These are phyloP conservation scores for Cercospora canescens DNA, from an alignment of 2,329 filamentous ascomycete genomes.

Conservation along the genomic window DNA sequence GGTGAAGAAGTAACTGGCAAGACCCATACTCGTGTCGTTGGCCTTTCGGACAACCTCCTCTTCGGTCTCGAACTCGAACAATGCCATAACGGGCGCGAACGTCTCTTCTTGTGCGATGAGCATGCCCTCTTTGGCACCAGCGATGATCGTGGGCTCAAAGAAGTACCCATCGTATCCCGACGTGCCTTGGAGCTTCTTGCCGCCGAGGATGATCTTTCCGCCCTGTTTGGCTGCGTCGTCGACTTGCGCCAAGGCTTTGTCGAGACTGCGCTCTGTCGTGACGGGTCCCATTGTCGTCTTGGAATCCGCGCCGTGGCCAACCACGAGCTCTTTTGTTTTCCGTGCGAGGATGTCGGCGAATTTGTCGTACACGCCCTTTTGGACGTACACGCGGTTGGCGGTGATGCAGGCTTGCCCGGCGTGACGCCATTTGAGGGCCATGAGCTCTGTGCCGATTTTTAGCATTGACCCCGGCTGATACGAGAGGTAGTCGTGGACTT, in stretches of 20 bases:
- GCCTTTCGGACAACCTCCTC: constrained; percentile 62
- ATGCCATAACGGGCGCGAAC: constrained; percentile 64
- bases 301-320: constrained; percentile 62
- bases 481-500: constrained; percentile 13
- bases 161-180: constrained; percentile 61
- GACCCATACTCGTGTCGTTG: constrained; percentile 63
- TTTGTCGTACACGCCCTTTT: constrained; percentile 61
- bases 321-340: constrained; percentile 54
- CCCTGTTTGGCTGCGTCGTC: constrained; percentile 61
- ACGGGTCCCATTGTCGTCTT: constrained; percentile 61
- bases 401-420: constrained; percentile 67
- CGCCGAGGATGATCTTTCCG: constrained; percentile 64
- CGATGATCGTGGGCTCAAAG: constrained; percentile 68
- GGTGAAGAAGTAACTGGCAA: constrained; percentile 68
- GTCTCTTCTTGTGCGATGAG: constrained; percentile 59
- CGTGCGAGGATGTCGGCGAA: constrained; percentile 59
- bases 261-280: constrained; percentile 56
- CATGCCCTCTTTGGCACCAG: constrained; percentile 61
- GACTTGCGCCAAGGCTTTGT: constrained; percentile 61
- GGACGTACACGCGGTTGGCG: constrained; percentile 66
- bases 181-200: constrained; percentile 44
- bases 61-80: constrained; percentile 67
- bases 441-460: constrained; percentile 35
- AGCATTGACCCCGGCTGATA: not conserved
- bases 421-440: constrained; percentile 57